A percentile compares a stretch with the other conserved stretches of the same genome.
These are phyloP conservation scores for Anisogramma anomala DNA, from an alignment of 2,329 filamentous ascomycete species.

Conservation along the genomic window DNA sequence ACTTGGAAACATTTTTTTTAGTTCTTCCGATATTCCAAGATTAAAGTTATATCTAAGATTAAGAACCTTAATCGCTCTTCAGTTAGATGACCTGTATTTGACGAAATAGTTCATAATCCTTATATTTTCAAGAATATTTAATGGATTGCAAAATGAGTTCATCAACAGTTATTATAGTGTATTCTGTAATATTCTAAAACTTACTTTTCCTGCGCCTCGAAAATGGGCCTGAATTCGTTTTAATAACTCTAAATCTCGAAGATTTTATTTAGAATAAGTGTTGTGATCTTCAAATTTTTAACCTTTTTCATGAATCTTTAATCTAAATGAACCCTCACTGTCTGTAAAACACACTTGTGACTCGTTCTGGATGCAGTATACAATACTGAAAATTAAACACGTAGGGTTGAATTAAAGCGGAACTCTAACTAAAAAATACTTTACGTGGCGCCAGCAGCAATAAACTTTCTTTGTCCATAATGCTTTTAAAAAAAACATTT, in stretches of 20 bases:
- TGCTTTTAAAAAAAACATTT: constrained; percentile 10
- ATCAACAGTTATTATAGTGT: no score
- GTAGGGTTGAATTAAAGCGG: no score
- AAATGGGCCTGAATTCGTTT: neutral
- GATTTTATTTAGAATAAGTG: neutral
- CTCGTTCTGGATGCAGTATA: constrained; percentile 7
- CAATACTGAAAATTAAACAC: constrained; percentile 13
- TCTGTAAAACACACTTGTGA: neutral
- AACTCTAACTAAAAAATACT: no score
- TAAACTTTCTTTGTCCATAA: no score
- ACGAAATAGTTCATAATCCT: neutral
- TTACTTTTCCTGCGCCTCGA: neutral
- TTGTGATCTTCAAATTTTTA: neutral
- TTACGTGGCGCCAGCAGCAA: no score
- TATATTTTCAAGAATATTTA: neutral
- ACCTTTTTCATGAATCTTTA: constrained; percentile 6
- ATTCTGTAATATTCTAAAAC: neutral
- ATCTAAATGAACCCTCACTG: neutral
- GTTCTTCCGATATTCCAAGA: neutral
- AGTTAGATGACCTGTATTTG: neutral
- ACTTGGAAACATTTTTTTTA: neutral
- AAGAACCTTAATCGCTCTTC: neutral
- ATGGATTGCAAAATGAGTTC: neutral
- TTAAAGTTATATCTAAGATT: constrained; percentile 1
- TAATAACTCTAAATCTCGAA: neutral